Conservation (phyloP, 2,329 filamentous ascomycete species). For the Apiospora aurea region DNA sequence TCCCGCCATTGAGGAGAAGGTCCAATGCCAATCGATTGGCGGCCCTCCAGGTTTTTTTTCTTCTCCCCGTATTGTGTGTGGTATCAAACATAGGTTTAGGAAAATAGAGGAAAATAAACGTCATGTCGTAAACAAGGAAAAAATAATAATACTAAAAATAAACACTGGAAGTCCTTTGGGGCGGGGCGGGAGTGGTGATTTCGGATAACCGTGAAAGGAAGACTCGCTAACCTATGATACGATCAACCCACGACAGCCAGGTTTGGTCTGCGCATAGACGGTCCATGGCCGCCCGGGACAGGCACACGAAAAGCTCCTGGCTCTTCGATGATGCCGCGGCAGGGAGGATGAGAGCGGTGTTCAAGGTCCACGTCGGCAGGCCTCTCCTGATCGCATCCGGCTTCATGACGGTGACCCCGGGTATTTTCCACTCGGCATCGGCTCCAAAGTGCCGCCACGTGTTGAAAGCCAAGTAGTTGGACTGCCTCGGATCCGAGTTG, state of each 20-base stretch:
- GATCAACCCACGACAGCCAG: conserved; percentile 44
- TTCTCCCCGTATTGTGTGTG: background rate
- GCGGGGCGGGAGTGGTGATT: background rate
- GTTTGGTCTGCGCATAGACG: conserved; percentile 40
- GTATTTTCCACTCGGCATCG: conserved; percentile 47
- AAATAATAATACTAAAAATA: background rate
- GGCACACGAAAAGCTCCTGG: conserved; percentile 44
- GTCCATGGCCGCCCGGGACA: conserved; percentile 42
- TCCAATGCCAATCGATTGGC: conserved; percentile 5
- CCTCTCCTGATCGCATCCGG: conserved; percentile 44
- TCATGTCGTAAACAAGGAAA: background rate
- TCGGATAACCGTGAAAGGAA: background rate
- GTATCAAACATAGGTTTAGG: background rate
- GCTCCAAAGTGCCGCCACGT: conserved; percentile 54
- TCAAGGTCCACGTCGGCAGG: conserved; percentile 41
- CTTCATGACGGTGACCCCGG: conserved; percentile 46
- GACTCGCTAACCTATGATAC: conserved; percentile 37
- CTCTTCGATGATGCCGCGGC: conserved; percentile 36
- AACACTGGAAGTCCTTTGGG: background rate
- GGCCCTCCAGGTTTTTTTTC: background rate
- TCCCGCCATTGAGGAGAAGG: background rate
- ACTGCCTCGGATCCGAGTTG: conserved; percentile 49
- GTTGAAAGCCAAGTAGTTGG: conserved; percentile 51
- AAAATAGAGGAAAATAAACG: background rate
- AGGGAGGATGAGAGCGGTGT: conserved; percentile 43